These are phyloP conservation scores for Beta vulgaris DNA, from an alignment of 148 eudicot species.

Conservation along the genomic window DNA sequence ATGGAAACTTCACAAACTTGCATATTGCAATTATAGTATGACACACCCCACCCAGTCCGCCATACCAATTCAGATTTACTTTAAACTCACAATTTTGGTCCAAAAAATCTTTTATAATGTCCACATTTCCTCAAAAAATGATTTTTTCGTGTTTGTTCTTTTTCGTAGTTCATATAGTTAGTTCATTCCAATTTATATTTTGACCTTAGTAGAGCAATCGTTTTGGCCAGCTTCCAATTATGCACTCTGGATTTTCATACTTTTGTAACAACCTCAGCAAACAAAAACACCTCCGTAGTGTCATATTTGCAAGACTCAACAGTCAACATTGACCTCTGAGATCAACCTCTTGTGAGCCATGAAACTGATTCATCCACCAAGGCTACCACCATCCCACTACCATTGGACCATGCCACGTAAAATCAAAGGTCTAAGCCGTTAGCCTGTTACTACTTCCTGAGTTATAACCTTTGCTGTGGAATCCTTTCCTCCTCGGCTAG, in stretches of 20 bases:
- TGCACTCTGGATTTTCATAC: neutral
- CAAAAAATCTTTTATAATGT: constrained; percentile 1
- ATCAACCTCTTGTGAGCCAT: neutral
- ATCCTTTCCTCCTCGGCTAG: neutral
- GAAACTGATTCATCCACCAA: neutral
- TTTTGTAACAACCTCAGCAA: neutral
- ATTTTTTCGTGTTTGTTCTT: neutral
- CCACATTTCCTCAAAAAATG: neutral
- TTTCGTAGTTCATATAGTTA: neutral
- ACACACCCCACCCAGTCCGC: neutral
- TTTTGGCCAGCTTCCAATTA: neutral
- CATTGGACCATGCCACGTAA: neutral
- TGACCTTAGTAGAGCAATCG: neutral
- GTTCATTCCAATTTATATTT: neutral
- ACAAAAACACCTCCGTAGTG: neutral
- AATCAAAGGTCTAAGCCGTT: neutral
- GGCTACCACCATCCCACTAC: neutral
- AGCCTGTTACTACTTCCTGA: too few species aligned
- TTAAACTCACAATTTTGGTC: neutral
- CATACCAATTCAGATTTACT: neutral
- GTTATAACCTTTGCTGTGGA: neutral
- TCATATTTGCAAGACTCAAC: neutral
- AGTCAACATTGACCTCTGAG: neutral
- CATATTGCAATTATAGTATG: neutral
- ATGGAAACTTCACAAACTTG: neutral